phyloP scores from a whole-genome alignment of 2,329 filamentous ascomycete species.

The Cercospora citrullina region DNA sequence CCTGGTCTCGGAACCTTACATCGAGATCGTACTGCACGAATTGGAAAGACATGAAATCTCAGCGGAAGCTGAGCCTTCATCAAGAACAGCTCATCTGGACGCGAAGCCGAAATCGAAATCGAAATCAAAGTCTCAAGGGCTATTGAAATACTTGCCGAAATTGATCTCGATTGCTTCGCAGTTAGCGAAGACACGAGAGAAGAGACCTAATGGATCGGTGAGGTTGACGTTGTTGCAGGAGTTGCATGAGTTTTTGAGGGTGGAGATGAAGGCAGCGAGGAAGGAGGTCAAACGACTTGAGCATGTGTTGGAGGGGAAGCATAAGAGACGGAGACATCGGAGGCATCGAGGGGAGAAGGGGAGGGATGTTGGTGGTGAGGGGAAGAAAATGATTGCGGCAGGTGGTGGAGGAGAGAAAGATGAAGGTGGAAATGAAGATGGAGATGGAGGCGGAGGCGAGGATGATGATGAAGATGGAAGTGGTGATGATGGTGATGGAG shows the following conservation, averaged over 20 bases:
- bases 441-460: not conserved
- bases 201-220: not conserved
- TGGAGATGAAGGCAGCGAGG: conserved; percentile 8
- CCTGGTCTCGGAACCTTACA: not conserved
- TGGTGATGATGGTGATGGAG: not conserved
- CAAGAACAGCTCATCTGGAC: not conserved
- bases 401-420: not conserved
- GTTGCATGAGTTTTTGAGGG: not conserved
- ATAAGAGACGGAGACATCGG: not conserved
- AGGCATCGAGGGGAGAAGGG: conserved; percentile 1
- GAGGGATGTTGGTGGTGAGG: not conserved
- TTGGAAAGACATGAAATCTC: not conserved
- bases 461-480: not conserved
- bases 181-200: not conserved
- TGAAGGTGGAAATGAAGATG: not conserved
- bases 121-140: not conserved
- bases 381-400: not conserved
- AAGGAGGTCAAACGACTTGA: conserved; percentile 20
- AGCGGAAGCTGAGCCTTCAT: not conserved
- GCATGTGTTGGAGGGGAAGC: conserved; percentile 5
- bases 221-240: conserved; percentile 14
- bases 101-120: not conserved
- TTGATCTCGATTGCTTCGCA: not conserved
- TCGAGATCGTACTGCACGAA: conserved; percentile 3
- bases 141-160: not conserved